Evolutionary conservation across 192 early-diverging fungal species (phyloP), one percentile per base, ranked within the genome.

Genomic region (Pecoramyces ruminantium): DNA sequence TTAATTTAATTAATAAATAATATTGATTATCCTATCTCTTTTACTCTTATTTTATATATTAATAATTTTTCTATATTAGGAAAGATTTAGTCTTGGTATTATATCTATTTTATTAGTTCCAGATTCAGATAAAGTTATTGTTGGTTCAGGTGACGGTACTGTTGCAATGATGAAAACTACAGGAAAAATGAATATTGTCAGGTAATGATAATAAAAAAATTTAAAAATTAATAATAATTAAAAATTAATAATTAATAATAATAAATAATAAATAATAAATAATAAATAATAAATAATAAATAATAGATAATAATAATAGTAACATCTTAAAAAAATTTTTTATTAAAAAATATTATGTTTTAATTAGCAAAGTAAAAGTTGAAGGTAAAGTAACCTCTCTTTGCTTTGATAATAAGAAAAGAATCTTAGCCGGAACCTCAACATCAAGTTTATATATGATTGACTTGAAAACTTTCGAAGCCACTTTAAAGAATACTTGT

Each of bases 341-440:
- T n/a, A n/a, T n/a, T n/a, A n/a, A n/a, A n/a, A n/a, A n/a, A n/a
- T n/a, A n/a, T n/a, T n/a, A n/a, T n/a, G n/a, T n/a, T n/a, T n/a
- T 18, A 30, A 80, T 21, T 21, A 89, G 88, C 38, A 84, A 83
- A 29, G 84, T 87, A 11, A 90, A 90, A 85, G 83, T 90, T 78
- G 86, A 85, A 82, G 89, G 89, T 29, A 88, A 83, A 79, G 89
- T 90, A 12, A 90, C 89, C 11, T 90, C 89, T 12, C 81, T 90
- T 27, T 83, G 86, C 6, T 88, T 88, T 81, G 87, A 88, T 78
- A 79, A 77, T 79, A 39, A 29, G 6, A 81, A 79, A 78, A 78
- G 84, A 78, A 83, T 90, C 34, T 84, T 84, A 51, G 89, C 87
- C 13, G 87, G 87, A 16, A 90, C 89, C 5, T 83, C 86, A 11